Percentiles rank a stretch among this genome's conserved stretches.
These are phyloP conservation scores for Phytophthora podocarpi DNA, from an alignment of 352 stramenopile species.

Conservation along the genomic window DNA sequence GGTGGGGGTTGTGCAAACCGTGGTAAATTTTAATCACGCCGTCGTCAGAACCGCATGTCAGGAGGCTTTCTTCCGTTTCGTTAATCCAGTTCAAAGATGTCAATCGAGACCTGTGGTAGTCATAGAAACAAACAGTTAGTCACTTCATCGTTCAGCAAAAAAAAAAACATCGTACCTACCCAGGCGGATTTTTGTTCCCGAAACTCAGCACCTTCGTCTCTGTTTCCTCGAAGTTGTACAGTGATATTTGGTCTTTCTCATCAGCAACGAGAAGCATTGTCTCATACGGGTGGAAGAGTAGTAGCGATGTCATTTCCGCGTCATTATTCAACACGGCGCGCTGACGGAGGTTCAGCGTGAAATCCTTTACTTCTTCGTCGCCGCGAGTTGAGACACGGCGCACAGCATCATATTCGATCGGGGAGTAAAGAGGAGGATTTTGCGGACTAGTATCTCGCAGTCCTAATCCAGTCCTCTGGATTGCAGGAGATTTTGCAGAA, in stretches of 20 bases:
- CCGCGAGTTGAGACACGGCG: constrained; percentile 35
- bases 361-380: constrained; percentile 74
- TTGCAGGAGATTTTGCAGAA: constrained; percentile 17
- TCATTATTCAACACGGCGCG: constrained; percentile 92
- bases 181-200: constrained; percentile 81
- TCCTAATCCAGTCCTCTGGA: constrained; percentile 5
- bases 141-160: background rate
- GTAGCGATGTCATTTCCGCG: constrained; percentile 93
- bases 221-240: constrained; percentile 95
- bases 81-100: constrained; percentile 98
- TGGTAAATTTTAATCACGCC: constrained; percentile 97
- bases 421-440: constrained; percentile 32
- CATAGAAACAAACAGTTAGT: constrained; percentile 10
- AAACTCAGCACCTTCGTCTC: constrained; percentile 85
- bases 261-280: constrained; percentile 95
- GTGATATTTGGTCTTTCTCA: constrained; percentile 92
- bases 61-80: constrained; percentile 90
- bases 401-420: constrained; percentile 36
- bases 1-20: constrained; percentile 69
- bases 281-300: constrained; percentile 97
- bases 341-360: constrained; percentile 91
- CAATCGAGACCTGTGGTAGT: constrained; percentile 73
- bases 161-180: constrained; percentile 46
- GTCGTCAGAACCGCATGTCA: constrained; percentile 96
- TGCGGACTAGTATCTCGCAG: constrained; percentile 17